Evolutionary conservation across 108 stramenopile species (phyloP).

Genomic region (Stephanodiscus minutulus): DNA sequence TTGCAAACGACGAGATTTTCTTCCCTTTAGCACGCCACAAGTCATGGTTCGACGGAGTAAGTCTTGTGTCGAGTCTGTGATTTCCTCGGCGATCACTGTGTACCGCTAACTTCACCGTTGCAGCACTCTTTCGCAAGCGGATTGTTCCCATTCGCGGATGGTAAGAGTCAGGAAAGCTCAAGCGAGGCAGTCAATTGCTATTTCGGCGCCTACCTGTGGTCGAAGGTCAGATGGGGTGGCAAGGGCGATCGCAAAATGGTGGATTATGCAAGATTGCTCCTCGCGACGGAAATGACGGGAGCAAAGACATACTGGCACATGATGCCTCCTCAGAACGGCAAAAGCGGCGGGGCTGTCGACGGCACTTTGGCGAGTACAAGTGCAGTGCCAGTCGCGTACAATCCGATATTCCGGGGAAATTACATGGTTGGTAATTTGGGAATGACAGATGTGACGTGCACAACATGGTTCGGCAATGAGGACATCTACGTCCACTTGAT

Average conservation of each 20-base stretch:
- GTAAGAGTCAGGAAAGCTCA: constrained; percentile 96
- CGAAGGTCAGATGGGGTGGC: constrained; percentile 67
- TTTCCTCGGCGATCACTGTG: not conserved
- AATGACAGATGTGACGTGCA: constrained; percentile 70
- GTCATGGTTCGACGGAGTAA: constrained; percentile 82
- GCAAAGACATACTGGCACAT: constrained; percentile 93
- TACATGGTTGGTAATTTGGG: constrained; percentile 93
- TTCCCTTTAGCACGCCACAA: constrained; percentile 83
- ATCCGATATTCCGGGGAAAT: constrained; percentile 56
- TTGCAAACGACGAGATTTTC: constrained; percentile 45
- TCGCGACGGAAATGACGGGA: constrained; percentile 85
- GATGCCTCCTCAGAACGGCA: constrained; percentile 45
- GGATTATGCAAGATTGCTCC: constrained; percentile 75
- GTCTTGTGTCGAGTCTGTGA: not conserved
- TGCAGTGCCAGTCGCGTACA: constrained; percentile 25
- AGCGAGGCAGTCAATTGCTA: constrained; percentile 97
- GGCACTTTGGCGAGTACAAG: not conserved
- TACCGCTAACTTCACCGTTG: not conserved
- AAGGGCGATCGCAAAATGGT: constrained; percentile 52
- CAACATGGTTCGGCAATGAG: constrained; percentile 87
- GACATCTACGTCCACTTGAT: constrained; percentile 85
- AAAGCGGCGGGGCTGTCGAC: constrained; percentile 1
- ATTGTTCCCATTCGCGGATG: constrained; percentile 86
- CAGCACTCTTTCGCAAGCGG: constrained; percentile 85
- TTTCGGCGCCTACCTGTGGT: constrained; percentile 92